A percentile compares a stretch with the other conserved stretches of the same genome.
Conservation (phyloP, 2,329 filamentous ascomycete species). For the Xylariaceae sp. region DNA sequence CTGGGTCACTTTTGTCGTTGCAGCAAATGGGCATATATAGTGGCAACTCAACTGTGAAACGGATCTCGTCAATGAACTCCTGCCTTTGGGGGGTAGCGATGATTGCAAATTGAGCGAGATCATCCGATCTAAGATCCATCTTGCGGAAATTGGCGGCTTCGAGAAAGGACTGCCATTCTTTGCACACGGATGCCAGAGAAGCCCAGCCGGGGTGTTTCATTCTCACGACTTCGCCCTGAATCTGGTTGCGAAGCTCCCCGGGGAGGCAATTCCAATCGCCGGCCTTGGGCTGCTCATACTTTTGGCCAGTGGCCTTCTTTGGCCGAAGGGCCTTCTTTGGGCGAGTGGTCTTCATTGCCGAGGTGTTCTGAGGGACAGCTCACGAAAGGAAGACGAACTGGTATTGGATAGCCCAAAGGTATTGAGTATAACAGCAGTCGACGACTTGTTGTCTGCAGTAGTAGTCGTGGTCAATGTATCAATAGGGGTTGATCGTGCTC, state of each 20-base stretch:
- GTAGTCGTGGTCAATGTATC: too few species aligned
- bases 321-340: too few species aligned
- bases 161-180: background rate
- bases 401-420: too few species aligned
- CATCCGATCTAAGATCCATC: background rate
- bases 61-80: background rate
- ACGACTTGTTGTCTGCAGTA: too few species aligned
- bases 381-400: too few species aligned
- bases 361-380: too few species aligned
- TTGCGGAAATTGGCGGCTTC: background rate
- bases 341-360: too few species aligned
- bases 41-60: background rate
- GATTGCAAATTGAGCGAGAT: background rate
- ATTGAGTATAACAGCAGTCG: too few species aligned
- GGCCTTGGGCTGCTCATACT: too few species aligned
- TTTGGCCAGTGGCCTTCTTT: too few species aligned
- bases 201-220: background rate
- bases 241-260: background rate
- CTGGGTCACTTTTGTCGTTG: background rate
- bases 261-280: background rate
- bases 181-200: background rate
- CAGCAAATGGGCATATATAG: background rate
- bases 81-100: background rate
- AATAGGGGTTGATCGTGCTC: too few species aligned
- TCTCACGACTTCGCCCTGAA: background rate